Percentiles rank a stretch among this genome's conserved stretches.
phyloP scores from a whole-genome alignment of 73 alveolate species.

The Breviolum minutum region DNA sequence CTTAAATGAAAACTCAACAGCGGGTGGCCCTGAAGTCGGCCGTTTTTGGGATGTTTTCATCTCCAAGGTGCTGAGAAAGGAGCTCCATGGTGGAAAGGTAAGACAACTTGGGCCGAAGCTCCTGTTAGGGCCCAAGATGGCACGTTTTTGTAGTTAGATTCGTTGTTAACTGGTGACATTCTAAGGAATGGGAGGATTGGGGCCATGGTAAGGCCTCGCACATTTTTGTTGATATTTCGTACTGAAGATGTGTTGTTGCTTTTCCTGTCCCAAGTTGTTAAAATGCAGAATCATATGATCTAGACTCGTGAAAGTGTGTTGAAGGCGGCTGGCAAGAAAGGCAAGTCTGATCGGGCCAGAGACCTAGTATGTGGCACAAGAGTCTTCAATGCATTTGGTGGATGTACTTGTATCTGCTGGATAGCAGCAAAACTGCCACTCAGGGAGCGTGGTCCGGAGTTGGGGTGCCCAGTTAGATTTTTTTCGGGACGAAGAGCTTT shows the following conservation, averaged over 20 bases:
- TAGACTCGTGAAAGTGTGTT: too few relatives aligned
- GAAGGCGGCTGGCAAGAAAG: conserved; percentile 55
- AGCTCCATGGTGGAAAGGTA: not conserved
- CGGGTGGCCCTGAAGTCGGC: not conserved
- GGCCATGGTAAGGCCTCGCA: not conserved
- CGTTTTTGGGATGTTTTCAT: not conserved
- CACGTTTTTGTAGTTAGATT: not conserved
- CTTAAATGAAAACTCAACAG: not conserved
- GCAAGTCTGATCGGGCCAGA: not conserved
- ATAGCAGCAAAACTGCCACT: too few relatives aligned
- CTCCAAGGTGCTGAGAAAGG: not conserved
- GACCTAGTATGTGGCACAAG: not conserved
- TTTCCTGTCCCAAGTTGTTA: too few relatives aligned
- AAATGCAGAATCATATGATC: too few relatives aligned
- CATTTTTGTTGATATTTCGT: too few relatives aligned
- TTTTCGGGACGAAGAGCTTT: too few relatives aligned
- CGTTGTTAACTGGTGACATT: not conserved
- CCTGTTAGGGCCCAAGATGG: not conserved
- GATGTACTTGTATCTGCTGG: not conserved
- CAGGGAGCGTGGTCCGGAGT: too few relatives aligned
- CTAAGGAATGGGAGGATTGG: conserved; percentile 13
- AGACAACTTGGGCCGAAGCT: not conserved
- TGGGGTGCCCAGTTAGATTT: too few relatives aligned
- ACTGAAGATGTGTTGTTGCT: too few relatives aligned
- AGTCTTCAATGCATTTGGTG: not conserved